phyloP scores from a whole-genome alignment of 305 asterid species.

The Andrographis paniculata region DNA sequence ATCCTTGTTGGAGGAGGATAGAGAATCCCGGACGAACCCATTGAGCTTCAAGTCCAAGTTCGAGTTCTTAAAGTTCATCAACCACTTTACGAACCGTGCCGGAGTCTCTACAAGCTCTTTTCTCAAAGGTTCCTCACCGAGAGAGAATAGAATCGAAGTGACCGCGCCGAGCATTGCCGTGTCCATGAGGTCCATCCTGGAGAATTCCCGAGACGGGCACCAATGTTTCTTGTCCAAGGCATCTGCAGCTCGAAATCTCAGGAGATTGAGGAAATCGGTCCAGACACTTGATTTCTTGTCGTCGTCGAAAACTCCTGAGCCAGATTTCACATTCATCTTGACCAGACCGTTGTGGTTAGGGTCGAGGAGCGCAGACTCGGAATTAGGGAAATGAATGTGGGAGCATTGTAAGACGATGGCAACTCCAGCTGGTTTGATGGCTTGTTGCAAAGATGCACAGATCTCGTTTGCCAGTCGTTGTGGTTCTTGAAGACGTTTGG shows the following conservation, averaged over 20 bases:
- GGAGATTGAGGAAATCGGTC: slow-evolving; percentile 68
- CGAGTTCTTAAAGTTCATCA: slow-evolving; percentile 53
- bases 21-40: slow-evolving; percentile 31
- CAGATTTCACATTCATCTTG: slow-evolving; percentile 39
- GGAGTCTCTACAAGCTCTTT: slow-evolving; percentile 74
- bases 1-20: slow-evolving; percentile 11
- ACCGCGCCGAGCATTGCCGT: slow-evolving; percentile 47
- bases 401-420: slow-evolving; percentile 76
- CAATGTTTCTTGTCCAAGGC: slow-evolving; percentile 27
- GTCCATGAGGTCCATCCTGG: slow-evolving; percentile 28
- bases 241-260: slow-evolving; percentile 44
- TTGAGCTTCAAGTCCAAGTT: slow-evolving; percentile 53
- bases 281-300: slow-evolving; percentile 40
- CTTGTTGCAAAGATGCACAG: slow-evolving; percentile 60
- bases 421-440: slow-evolving; percentile 78
- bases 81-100: slow-evolving; percentile 62
- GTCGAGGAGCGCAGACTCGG: slow-evolving; percentile 29
- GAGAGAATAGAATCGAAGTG: slow-evolving; percentile 43
- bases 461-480: slow-evolving; percentile 68
- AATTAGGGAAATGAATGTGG: slow-evolving; percentile 56
- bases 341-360: slow-evolving; percentile 44
- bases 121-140: slow-evolving; percentile 79
- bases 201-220: slow-evolving; percentile 49
- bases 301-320: slow-evolving; percentile 65
- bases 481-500: slow-evolving; percentile 88